Conservation (phyloP, 306 rosid species). For the Cucumis sativus region DNA sequence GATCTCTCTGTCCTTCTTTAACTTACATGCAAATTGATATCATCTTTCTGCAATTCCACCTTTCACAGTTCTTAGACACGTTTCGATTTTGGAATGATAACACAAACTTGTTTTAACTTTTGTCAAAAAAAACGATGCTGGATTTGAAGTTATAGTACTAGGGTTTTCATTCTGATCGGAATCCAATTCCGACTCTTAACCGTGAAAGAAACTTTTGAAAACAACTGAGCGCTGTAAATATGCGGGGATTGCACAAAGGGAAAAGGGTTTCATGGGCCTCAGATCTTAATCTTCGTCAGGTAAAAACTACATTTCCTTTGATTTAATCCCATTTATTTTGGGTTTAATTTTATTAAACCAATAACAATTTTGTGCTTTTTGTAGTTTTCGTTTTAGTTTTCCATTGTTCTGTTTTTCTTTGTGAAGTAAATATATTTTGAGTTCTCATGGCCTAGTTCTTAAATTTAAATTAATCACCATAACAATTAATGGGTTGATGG, state of each 20-base stretch:
- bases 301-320: constrained; percentile 29
- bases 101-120: neutral
- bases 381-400: neutral
- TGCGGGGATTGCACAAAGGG: constrained; percentile 66
- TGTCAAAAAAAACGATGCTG: neutral
- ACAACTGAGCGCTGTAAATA: constrained; percentile 18
- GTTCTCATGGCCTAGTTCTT: neutral
- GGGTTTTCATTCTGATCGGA: neutral
- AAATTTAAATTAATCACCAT: neutral
- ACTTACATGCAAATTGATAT: neutral
- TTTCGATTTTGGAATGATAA: neutral
- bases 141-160: neutral
- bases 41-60: neutral
- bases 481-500: neutral
- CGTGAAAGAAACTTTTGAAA: neutral
- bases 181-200: neutral
- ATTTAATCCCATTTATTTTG: constrained; percentile 18
- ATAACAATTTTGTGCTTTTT: neutral
- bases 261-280: constrained; percentile 84
- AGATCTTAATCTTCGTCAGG: constrained; percentile 85
- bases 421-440: neutral
- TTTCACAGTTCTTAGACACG: neutral
- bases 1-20: constrained; percentile 6
- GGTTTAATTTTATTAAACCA: neutral
- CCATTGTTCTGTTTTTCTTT: neutral